Evolutionary conservation across 192 early-diverging fungal species (phyloP).

Genomic region (Coemansia sp.): DNA sequence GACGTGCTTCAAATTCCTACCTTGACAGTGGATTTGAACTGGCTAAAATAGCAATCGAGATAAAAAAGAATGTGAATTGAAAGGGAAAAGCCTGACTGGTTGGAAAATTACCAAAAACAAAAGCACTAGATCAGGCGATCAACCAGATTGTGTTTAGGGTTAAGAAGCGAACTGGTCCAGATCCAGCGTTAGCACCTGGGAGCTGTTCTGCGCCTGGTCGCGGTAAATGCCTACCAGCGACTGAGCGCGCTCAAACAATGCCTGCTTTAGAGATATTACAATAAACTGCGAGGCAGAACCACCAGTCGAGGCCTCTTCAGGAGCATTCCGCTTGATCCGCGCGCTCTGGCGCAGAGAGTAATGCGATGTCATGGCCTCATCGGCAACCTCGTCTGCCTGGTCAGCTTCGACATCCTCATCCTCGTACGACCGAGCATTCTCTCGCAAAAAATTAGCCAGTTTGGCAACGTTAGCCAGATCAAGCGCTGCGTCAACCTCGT

Average conservation of each 20-base stretch:
- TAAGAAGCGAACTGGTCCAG: constrained; percentile 51
- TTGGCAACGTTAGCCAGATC: constrained; percentile 95
- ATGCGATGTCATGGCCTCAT: constrained; percentile 15
- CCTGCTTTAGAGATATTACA: constrained; percentile 94
- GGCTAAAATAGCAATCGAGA: not conserved
- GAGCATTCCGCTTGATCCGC: constrained; percentile 19
- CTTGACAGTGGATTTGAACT: not conserved
- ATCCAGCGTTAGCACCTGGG: constrained; percentile 77
- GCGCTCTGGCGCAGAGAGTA: constrained; percentile 42
- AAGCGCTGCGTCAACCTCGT: constrained; percentile 98
- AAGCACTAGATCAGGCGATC: constrained; percentile 6
- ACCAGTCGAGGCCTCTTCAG: not conserved
- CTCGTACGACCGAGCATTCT: constrained; percentile 53
- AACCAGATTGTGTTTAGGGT: constrained; percentile 15
- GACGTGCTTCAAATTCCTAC: not conserved
- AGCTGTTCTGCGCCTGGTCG: constrained; percentile 82
- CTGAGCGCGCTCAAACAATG: constrained; percentile 90
- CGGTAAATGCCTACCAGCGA: constrained; percentile 95
- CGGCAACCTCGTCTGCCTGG: constrained; percentile 6
- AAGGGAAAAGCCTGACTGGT: not conserved
- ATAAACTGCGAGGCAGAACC: constrained; percentile 85
- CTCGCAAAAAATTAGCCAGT: constrained; percentile 87
- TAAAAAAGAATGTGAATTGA: not conserved
- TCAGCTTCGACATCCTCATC: constrained; percentile 12
- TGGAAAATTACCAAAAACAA: constrained; percentile 4